phyloP scores from a whole-genome alignment of 208 protist species.

The Spongospora subterranea region DNA sequence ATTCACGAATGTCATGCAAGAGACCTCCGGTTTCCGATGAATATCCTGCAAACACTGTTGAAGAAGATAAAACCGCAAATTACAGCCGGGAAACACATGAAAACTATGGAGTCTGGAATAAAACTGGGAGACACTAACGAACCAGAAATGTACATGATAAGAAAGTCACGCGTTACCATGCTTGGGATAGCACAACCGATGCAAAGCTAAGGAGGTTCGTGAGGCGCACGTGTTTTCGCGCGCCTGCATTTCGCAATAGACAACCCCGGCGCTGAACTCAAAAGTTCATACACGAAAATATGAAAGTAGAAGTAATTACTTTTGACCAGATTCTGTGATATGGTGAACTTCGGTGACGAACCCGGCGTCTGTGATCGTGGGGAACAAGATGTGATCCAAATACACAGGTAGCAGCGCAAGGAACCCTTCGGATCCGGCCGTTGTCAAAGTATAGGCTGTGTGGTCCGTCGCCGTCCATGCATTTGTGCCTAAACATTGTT shows the following conservation, averaged over 20 bases:
- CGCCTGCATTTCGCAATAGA: slow-evolving; percentile 81
- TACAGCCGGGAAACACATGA: background rate
- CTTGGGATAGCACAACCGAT: slow-evolving; percentile 42
- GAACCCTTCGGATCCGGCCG: slow-evolving; percentile 69
- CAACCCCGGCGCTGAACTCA: slow-evolving; percentile 70
- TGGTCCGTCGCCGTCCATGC: slow-evolving; percentile 80
- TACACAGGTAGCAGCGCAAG: slow-evolving; percentile 78
- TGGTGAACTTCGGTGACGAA: slow-evolving; percentile 81
- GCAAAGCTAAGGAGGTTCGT: slow-evolving; percentile 31
- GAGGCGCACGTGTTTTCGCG: slow-evolving; percentile 72
- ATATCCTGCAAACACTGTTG: slow-evolving; percentile 65
- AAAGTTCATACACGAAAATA: background rate
- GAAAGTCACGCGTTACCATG: background rate
- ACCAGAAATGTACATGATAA: background rate
- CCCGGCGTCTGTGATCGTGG: slow-evolving; percentile 60
- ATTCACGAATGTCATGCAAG: slow-evolving; percentile 68
- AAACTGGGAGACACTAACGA: background rate
- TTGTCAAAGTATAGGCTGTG: slow-evolving; percentile 76
- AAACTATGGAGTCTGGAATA: background rate
- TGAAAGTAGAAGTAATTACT: slow-evolving; percentile 59
- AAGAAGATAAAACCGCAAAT: background rate
- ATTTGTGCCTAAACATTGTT: slow-evolving; percentile 66
- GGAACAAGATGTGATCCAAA: slow-evolving; percentile 83
- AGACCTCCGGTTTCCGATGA: slow-evolving; percentile 74
- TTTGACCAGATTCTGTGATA: slow-evolving; percentile 72